These are phyloP conservation scores for Coprinopsis strossmayeri DNA, from an alignment of 768 basidiomycete genomes.

Conservation along the genomic window DNA sequence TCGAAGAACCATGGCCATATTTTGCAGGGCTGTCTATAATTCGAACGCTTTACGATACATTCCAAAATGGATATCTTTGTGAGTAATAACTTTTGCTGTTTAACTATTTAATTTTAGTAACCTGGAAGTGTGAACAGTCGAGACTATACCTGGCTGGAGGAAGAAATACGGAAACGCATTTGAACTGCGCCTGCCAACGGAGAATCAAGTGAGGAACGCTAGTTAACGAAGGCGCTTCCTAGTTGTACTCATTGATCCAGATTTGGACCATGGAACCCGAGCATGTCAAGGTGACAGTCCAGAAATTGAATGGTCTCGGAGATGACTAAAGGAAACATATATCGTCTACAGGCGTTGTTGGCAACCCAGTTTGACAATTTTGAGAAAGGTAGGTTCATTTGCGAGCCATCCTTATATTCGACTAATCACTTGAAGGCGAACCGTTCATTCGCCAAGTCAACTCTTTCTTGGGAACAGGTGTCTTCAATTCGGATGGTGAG, in stretches of 20 bases:
- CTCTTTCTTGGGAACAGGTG: constrained; percentile 54
- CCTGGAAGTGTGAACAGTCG: neutral
- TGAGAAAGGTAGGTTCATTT: constrained; percentile 39
- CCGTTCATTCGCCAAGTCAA: constrained; percentile 36
- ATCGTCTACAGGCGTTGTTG: constrained; percentile 22
- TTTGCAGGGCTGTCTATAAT: neutral
- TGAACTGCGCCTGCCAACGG: neutral
- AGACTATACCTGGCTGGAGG: neutral
- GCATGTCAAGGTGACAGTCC: constrained; percentile 52
- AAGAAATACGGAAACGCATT: neutral
- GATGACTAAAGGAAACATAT: neutral
- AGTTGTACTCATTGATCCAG: neutral
- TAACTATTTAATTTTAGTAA: too few relatives aligned
- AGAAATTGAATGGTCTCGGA: too few relatives aligned
- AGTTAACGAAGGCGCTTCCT: neutral
- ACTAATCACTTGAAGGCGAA: constrained; percentile 29
- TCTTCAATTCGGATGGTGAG: constrained; percentile 60
- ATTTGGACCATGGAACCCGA: constrained; percentile 46
- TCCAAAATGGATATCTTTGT: neutral
- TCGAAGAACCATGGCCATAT: neutral
- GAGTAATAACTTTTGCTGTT: neutral
- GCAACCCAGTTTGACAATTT: constrained; percentile 54
- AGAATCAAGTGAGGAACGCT: neutral
- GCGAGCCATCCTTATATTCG: too few relatives aligned
- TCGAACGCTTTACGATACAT: neutral